Base-by-base conservation (phyloP, 257 asterid genomes). In the Prunella vulgaris region DNA sequence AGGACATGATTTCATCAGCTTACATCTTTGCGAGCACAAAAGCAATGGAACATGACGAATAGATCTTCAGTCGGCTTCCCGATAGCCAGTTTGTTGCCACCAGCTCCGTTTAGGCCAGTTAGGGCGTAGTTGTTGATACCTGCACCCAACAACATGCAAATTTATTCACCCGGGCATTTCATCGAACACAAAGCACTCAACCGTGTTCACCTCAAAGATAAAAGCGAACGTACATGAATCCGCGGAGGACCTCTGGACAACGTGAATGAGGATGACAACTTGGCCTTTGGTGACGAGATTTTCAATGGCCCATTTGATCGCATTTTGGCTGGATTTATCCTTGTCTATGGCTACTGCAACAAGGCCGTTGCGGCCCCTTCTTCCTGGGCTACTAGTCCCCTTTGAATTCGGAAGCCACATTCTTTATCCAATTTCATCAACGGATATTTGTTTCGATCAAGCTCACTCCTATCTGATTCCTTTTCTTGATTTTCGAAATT, bases 1-100 rank as follows among this genome's bases (percentile, higher is more conserved):
- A 33, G n/a, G n/a, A n/a, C n/a, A n/a, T n/a, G n/a, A n/a, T n/a
- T n/a, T n/a, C 37, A 52, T 27, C 44, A 25, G 65, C 90, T 37
- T 78, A 88, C 98, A 40, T 90, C 92, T 85, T 93, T 93, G 24
- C 96, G 86, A 0, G 86, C 82, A 70, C 99, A 93, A 66, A 80
- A 90, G 81, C 97, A 90, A 78, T 88, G 99, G 76, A 85, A 93
- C 35, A 90, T 81, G 66, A 83, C 76, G 73, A 93, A 86, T 9
- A 93, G 51, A 5, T 90, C 96, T 59, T 77, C 80, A 17, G 84
- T 83, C 28, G 78, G 85, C 70, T 79, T 84, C 18, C 84, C 90
- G 52, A 83, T 63, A 10, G 60, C 77, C 51, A 78, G 80, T 51
- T 62, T 79, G 5, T 65, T 77, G 10, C 78, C 54, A 60, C 68